Percentiles rank a stretch among this genome's conserved stretches.
Evolutionary conservation across 2,329 filamentous ascomycete species (phyloP).

Genomic region (Dothiorella sarmentorum): DNA sequence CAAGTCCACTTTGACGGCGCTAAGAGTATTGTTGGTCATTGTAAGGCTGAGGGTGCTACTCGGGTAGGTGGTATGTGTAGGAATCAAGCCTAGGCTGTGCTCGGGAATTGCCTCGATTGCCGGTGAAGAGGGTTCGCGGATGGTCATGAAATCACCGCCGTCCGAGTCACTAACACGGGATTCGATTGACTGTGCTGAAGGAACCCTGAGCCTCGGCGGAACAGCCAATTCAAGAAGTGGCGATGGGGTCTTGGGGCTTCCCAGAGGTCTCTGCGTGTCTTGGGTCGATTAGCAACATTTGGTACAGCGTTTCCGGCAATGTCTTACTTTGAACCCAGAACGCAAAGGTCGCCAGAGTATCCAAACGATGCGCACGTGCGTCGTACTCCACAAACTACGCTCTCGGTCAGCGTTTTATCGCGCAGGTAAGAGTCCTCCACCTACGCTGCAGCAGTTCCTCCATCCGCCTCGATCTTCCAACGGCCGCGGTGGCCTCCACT

Average conservation of each 20-base stretch:
- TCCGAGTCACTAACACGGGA: slow-evolving; percentile 76
- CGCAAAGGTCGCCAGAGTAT: slow-evolving; percentile 86
- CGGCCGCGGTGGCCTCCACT: slow-evolving; percentile 85
- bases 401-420: background rate
- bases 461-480: slow-evolving; percentile 84
- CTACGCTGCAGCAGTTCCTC: slow-evolving; percentile 89
- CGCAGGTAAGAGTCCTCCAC: slow-evolving; percentile 26
- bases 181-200: slow-evolving; percentile 83
- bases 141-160: slow-evolving; percentile 41
- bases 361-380: slow-evolving; percentile 80
- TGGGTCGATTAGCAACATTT: background rate
- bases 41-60: slow-evolving; percentile 19
- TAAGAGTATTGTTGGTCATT: slow-evolving; percentile 30
- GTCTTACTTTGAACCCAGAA: slow-evolving; percentile 85
- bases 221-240: slow-evolving; percentile 70
- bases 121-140: slow-evolving; percentile 45
- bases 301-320: background rate
- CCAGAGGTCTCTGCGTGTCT: slow-evolving; percentile 36
- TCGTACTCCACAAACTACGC: slow-evolving; percentile 94
- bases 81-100: slow-evolving; percentile 43
- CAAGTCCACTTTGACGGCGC: slow-evolving; percentile 76
- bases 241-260: slow-evolving; percentile 50
- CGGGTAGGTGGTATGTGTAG: slow-evolving; percentile 32
- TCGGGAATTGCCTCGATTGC: slow-evolving; percentile 48
- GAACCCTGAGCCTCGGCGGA: slow-evolving; percentile 73